Evolutionary conservation across 768 basidiomycete species (phyloP), one percentile per base, ranked within the genome.

Genomic region (Vararia minispora): DNA sequence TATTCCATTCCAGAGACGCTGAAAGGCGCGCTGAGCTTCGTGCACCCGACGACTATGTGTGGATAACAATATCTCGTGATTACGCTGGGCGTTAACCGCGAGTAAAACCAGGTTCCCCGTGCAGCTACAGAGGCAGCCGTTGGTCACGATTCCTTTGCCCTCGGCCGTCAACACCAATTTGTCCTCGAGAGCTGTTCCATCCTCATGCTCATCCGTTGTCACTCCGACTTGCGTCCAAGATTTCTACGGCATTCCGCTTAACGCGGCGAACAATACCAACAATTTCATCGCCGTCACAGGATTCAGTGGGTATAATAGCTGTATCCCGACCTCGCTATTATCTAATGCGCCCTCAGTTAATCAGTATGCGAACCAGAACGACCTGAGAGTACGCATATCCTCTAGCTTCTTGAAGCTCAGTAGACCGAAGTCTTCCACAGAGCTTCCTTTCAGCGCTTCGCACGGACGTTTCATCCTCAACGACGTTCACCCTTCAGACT

Each of bases 31-130:
- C 39, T 60, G 12, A 46, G 55, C 21, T 41, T 57, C 29, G 51
- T 58, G 7, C 53, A 60, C 40, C 57, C 58, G 2, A 60, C 58
- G 9, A 46, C 49, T 32, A 45, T 51, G 54, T 58, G 27, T 31
- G 47, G 12, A 6, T 7, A n/a, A n/a, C n/a, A n/a, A n/a, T n/a
- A n/a, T n/a, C n/a, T n/a, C n/a, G n/a, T n/a, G n/a, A n/a, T n/a
- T n/a, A n/a, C n/a, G n/a, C n/a, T n/a, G n/a, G n/a, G n/a, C n/a
- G n/a, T n/a, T n/a, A n/a, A n/a, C n/a, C n/a, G n/a, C n/a, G n/a
- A n/a, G n/a, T n/a, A n/a, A n/a, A n/a, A n/a, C n/a, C n/a, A n/a
- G n/a, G n/a, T n/a, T n/a, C n/a, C n/a, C n/a, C n/a, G n/a, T n/a
- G n/a, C n/a, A n/a, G n/a, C n/a, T n/a, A n/a, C n/a, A n/a, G n/a